These are phyloP conservation scores for Lepiota venenata DNA, from an alignment of 768 basidiomycete species.

Conservation along the genomic window DNA sequence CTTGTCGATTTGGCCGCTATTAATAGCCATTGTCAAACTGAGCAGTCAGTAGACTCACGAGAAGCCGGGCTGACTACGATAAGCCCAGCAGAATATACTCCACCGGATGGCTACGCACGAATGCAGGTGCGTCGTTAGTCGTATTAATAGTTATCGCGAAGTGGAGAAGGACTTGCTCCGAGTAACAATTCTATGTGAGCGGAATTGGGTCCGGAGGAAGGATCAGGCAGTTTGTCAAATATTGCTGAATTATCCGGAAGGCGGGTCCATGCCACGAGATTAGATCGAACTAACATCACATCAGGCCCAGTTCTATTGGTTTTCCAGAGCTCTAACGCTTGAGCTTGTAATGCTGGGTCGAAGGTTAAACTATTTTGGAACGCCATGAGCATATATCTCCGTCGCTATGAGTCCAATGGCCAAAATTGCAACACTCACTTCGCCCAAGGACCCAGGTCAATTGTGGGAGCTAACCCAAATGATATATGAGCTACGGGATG, in stretches of 20 bases:
- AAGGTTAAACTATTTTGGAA: no score
- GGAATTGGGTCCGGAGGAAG: conserved; percentile 5
- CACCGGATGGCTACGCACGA: conserved; percentile 11
- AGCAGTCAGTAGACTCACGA: conserved; percentile 13
- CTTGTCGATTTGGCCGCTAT: background rate
- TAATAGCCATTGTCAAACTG: background rate
- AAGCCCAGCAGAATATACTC: conserved; percentile 17
- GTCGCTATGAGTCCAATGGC: no score
- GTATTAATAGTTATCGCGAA: background rate
- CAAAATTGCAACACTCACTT: background rate
- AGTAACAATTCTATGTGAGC: conserved; percentile 10
- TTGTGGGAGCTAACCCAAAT: conserved; percentile 9
- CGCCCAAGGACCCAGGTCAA: conserved; percentile 1
- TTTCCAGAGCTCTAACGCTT: background rate
- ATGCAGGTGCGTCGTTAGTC: background rate
- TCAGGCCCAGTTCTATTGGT: conserved; percentile 1
- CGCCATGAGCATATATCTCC: no score
- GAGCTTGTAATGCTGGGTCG: no score
- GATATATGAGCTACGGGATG: conserved; percentile 16
- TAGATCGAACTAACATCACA: background rate
- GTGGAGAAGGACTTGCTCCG: background rate
- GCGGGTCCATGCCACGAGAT: background rate
- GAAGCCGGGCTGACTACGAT: conserved; percentile 22
- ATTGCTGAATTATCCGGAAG: background rate
- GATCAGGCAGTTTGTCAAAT: conserved; percentile 11